phyloP scores from a whole-genome alignment of 768 basidiomycete genomes.

The Boletellus ananas region DNA sequence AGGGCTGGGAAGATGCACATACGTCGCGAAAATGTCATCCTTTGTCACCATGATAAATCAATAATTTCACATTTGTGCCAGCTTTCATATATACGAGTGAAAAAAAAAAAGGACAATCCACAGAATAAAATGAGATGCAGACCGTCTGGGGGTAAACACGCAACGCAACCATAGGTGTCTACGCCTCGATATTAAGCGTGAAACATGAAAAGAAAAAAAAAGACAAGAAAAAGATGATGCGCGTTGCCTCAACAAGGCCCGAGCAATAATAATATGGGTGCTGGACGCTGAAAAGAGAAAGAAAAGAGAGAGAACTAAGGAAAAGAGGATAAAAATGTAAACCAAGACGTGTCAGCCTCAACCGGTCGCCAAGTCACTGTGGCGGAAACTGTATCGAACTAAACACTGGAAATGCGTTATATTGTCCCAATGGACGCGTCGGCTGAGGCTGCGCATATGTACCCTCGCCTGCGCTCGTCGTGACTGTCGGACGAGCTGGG shows the following conservation, averaged over 20 bases:
- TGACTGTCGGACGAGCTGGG: conserved; percentile 15
- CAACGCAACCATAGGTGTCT: not conserved
- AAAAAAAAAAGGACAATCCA: not conserved
- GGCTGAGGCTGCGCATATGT: conserved; percentile 26
- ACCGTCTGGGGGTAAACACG: not conserved
- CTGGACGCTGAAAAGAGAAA: not conserved
- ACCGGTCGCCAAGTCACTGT: not conserved
- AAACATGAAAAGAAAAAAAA: not conserved
- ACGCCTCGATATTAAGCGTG: not conserved
- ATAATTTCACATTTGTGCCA: too few relatives aligned
- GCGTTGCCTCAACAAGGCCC: conserved; percentile 4
- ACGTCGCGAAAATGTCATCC: too few relatives aligned
- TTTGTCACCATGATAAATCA: too few relatives aligned
- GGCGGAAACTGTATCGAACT: conserved; percentile 24
- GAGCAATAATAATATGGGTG: conserved; percentile 23
- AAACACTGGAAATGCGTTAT: conserved; percentile 19
- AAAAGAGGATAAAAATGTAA: too few relatives aligned
- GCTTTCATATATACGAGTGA: not conserved
- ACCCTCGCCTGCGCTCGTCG: conserved; percentile 6
- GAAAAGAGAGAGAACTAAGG: not conserved
- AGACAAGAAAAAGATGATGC: not conserved
- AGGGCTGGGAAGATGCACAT: too few relatives aligned
- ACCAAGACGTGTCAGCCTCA: not conserved
- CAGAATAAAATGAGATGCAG: not conserved
- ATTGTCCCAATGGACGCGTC: conserved; percentile 20